Conservation (phyloP, 352 stramenopile species). For the Phytopythium litorale region DNA sequence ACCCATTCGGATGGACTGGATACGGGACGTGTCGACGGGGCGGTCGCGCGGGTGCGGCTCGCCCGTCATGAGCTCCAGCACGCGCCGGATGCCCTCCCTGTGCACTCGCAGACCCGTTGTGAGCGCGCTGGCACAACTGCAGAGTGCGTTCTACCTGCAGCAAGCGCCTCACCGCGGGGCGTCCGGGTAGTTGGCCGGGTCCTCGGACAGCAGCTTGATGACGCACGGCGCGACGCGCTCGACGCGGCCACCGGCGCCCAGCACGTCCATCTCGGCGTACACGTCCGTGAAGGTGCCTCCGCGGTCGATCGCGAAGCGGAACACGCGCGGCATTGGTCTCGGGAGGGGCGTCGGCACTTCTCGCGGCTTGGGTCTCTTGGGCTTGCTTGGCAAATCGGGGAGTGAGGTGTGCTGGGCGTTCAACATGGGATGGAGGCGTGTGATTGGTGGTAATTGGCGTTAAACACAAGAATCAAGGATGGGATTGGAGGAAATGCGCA, state of each 20-base stretch:
- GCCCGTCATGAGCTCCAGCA: constrained; percentile 93
- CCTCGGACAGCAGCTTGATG: constrained; percentile 97
- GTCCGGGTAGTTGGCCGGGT: constrained; percentile 97
- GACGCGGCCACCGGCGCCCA: constrained; percentile 45
- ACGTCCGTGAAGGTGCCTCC: constrained; percentile 98
- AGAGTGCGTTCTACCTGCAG: neutral
- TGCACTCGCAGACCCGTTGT: constrained; percentile 5
- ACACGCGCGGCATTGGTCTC: constrained; percentile 41
- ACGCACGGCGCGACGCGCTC: constrained; percentile 70
- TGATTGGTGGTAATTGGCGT: too few species aligned
- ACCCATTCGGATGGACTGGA: constrained; percentile 97
- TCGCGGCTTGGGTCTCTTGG: too few species aligned
- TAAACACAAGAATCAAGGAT: too few species aligned
- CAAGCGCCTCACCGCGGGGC: constrained; percentile 79
- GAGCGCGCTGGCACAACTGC: neutral
- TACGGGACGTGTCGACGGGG: constrained; percentile 85
- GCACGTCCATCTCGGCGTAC: constrained; percentile 91
- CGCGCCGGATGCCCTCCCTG: constrained; percentile 91
- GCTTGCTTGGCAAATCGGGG: too few species aligned
- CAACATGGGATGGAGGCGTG: too few species aligned
- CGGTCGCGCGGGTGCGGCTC: constrained; percentile 77
- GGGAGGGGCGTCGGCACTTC: too few species aligned
- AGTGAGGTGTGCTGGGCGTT: too few species aligned
- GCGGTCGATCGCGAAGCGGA: constrained; percentile 97
- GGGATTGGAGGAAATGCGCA: too few species aligned